phyloP scores from a whole-genome alignment of 2,329 filamentous ascomycete species.

The Penicillium occitanis region DNA sequence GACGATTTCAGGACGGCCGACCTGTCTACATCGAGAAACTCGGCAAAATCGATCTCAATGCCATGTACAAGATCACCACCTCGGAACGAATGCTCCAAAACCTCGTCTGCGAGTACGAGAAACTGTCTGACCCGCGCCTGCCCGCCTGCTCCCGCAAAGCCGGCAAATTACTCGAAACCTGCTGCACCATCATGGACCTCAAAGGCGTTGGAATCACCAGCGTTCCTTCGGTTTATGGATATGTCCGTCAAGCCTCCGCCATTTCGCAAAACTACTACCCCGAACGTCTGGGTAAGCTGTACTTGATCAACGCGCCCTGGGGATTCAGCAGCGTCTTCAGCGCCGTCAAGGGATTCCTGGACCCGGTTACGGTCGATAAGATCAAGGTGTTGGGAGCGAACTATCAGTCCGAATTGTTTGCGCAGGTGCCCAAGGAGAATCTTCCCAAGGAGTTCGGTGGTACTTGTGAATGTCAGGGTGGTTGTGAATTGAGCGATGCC shows the following conservation, averaged over 20 bases:
- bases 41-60: slow-evolving; percentile 84
- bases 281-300: slow-evolving; percentile 91
- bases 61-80: slow-evolving; percentile 91
- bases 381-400: slow-evolving; percentile 82
- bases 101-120: slow-evolving; percentile 97
- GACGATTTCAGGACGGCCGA: slow-evolving; percentile 71
- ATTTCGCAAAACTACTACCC: slow-evolving; percentile 99
- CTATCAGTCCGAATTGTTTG: slow-evolving; percentile 81
- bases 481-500: slow-evolving; percentile 81
- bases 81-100: slow-evolving; percentile 94
- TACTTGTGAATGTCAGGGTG: slow-evolving; percentile 74
- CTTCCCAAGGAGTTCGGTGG: slow-evolving; percentile 85
- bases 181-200: slow-evolving; percentile 97
- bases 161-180: slow-evolving; percentile 89
- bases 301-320: slow-evolving; percentile 98
- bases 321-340: slow-evolving; percentile 84
- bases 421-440: slow-evolving; percentile 85
- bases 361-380: slow-evolving; percentile 94
- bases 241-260: slow-evolving; percentile 78
- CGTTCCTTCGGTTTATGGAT: slow-evolving; percentile 80
- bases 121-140: slow-evolving; percentile 85
- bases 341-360: slow-evolving; percentile 88
- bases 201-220: slow-evolving; percentile 87
- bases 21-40: slow-evolving; percentile 97
- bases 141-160: slow-evolving; percentile 93